phyloP scores from a whole-genome alignment of 371 early-diverging fungal species.

The Actinomortierella ambigua region DNA sequence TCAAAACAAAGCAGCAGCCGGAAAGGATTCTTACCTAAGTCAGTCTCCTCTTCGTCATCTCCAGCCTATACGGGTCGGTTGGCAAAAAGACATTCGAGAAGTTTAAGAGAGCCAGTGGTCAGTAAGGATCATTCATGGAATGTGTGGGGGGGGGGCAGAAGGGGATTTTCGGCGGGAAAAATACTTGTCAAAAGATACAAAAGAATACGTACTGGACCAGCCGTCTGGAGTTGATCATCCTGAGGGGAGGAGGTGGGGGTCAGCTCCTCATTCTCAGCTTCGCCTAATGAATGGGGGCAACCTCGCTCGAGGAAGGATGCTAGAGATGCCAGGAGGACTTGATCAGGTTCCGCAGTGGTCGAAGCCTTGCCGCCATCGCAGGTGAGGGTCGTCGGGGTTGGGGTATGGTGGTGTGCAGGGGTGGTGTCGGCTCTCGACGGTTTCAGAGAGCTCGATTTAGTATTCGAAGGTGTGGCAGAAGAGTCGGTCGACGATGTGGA shows the following conservation, averaged over 20 bases:
- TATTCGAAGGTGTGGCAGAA: not conserved
- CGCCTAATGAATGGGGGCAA: not conserved
- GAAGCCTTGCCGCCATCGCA: conserved; percentile 12
- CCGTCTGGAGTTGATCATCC: not conserved
- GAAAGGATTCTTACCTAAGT: no score
- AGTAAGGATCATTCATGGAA: not conserved
- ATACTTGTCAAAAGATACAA: not conserved
- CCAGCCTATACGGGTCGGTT: no score
- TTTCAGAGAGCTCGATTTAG: not conserved
- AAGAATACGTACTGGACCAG: no score
- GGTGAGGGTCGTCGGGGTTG: not conserved
- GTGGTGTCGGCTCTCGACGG: conserved; percentile 1
- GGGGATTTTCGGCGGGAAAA: not conserved
- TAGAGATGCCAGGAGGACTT: conserved; percentile 14
- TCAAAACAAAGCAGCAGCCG: no score
- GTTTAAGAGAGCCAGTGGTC: no score
- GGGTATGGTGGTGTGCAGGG: not conserved
- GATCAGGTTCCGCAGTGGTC: conserved; percentile 11
- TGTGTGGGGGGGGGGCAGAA: not conserved
- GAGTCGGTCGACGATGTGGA: not conserved
- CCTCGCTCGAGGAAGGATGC: conserved; percentile 19
- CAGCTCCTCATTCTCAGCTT: not conserved
- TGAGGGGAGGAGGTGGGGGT: not conserved
- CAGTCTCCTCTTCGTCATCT: no score
- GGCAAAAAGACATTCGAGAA: no score